A percentile compares a stretch with the other conserved stretches of the same genome.
Conservation (phyloP, 768 basidiomycete species). For the Collybia nuda region DNA sequence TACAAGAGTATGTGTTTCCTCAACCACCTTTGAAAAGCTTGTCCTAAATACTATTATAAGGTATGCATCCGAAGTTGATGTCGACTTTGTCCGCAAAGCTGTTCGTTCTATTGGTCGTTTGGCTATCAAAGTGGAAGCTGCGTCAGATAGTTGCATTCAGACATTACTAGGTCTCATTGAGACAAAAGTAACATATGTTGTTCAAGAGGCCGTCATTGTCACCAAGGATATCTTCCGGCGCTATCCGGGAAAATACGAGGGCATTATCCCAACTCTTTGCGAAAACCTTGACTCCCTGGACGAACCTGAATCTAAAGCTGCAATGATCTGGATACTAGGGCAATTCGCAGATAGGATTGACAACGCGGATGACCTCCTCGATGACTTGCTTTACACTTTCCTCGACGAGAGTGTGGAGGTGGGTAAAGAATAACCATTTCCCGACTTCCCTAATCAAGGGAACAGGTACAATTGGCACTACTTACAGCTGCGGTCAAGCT, state of each 20-base stretch:
- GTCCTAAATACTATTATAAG: slow-evolving; percentile 35
- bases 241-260: slow-evolving; percentile 96
- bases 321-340: slow-evolving; percentile 98
- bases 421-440: slow-evolving; percentile 16
- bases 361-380: slow-evolving; percentile 92
- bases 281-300: slow-evolving; percentile 90
- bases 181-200: slow-evolving; percentile 93
- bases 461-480: slow-evolving; percentile 90
- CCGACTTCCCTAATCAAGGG: background rate
- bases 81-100: slow-evolving; percentile 97
- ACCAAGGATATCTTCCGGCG: slow-evolving; percentile 97
- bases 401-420: slow-evolving; percentile 94
- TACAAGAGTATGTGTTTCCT: slow-evolving; percentile 74
- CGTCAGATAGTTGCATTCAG: slow-evolving; percentile 88
- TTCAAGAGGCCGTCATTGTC: slow-evolving; percentile 96
- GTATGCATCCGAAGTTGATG: slow-evolving; percentile 97
- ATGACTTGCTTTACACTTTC: slow-evolving; percentile 87
- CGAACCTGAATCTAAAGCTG: slow-evolving; percentile 95
- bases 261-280: slow-evolving; percentile 91
- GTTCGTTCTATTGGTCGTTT: slow-evolving; percentile 96
- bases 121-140: slow-evolving; percentile 94
- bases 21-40: background rate
- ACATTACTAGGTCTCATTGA: slow-evolving; percentile 84
- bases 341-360: slow-evolving; percentile 96
- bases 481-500: slow-evolving; percentile 94